phyloP scores from a whole-genome alignment of 371 early-diverging fungal genomes.

The Batkoa obscura region DNA sequence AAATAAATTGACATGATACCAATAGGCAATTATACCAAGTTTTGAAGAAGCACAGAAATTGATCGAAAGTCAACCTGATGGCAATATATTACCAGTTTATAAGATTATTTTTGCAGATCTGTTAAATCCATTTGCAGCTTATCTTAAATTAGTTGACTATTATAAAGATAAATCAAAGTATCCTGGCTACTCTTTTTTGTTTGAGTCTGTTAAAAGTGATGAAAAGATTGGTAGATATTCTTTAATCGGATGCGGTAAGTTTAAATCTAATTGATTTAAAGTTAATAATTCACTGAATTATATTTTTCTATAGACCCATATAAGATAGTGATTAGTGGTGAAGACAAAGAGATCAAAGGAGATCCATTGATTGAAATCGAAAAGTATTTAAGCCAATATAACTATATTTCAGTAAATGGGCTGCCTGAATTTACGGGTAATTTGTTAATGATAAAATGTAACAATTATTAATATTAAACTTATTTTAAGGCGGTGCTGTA shows the following conservation, averaged over 20 bases:
- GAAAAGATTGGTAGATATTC: constrained; percentile 90
- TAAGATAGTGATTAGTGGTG: constrained; percentile 59
- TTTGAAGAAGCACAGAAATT: constrained; percentile 46
- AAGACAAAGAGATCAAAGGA: constrained; percentile 40
- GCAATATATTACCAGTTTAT: constrained; percentile 80
- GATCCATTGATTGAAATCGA: constrained; percentile 79
- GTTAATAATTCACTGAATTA: not conserved
- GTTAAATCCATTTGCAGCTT: constrained; percentile 90
- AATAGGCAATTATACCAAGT: not conserved
- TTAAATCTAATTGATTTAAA: not conserved
- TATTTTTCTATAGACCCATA: constrained; percentile 44
- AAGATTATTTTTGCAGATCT: constrained; percentile 72
- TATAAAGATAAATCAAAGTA: not conserved
- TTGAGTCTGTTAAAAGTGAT: constrained; percentile 89
- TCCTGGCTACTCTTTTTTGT: constrained; percentile 53
- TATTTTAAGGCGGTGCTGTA: constrained; percentile 66
- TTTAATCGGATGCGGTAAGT: constrained; percentile 72
- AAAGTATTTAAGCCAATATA: constrained; percentile 47
- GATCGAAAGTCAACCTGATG: constrained; percentile 22
- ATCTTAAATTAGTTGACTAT: constrained; percentile 50
- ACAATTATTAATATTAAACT: not conserved
- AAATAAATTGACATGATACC: too few species aligned
- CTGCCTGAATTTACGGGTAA: constrained; percentile 74
- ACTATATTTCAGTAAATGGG: constrained; percentile 60
- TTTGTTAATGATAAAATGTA: not conserved